Percentiles rank a stretch among this genome's conserved stretches.
Conservation (phyloP, 2,329 filamentous ascomycete genomes). For the Penicillium sp. region DNA sequence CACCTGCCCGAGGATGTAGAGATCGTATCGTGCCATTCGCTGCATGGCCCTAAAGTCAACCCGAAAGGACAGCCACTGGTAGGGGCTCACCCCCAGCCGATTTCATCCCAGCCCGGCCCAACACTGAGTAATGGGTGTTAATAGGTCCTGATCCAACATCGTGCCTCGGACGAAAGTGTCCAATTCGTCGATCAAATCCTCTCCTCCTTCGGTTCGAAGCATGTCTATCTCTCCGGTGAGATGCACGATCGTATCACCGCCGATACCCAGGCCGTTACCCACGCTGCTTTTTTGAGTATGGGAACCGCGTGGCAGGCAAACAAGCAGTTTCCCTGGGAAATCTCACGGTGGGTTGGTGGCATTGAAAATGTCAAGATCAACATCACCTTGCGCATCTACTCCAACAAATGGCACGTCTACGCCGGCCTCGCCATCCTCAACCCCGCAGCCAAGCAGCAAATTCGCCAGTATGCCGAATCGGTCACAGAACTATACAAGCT, state of each 20-base stretch:
- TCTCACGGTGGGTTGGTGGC: slow-evolving; percentile 89
- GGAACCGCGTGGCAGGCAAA: slow-evolving; percentile 96
- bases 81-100: slow-evolving; percentile 22
- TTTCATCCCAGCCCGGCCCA: slow-evolving; percentile 6
- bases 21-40: slow-evolving; percentile 92
- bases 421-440: slow-evolving; percentile 96
- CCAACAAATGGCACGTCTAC: slow-evolving; percentile 99
- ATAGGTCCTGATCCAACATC: slow-evolving; percentile 81
- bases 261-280: slow-evolving; percentile 95
- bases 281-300: slow-evolving; percentile 96
- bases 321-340: slow-evolving; percentile 93
- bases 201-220: slow-evolving; percentile 75
- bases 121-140: slow-evolving; percentile 15
- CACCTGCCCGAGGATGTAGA: slow-evolving; percentile 83
- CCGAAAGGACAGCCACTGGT: slow-evolving; percentile 85
- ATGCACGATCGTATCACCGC: slow-evolving; percentile 96
- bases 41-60: slow-evolving; percentile 89
- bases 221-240: slow-evolving; percentile 78
- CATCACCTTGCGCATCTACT: slow-evolving; percentile 92
- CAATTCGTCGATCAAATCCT: slow-evolving; percentile 75
- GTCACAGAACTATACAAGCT: slow-evolving; percentile 95
- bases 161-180: slow-evolving; percentile 71
- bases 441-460: slow-evolving; percentile 84
- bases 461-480: slow-evolving; percentile 85
- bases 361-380: slow-evolving; percentile 99